Base-by-base conservation (phyloP, 306 rosid species). In the Pterocarpus macrocarpus region DNA sequence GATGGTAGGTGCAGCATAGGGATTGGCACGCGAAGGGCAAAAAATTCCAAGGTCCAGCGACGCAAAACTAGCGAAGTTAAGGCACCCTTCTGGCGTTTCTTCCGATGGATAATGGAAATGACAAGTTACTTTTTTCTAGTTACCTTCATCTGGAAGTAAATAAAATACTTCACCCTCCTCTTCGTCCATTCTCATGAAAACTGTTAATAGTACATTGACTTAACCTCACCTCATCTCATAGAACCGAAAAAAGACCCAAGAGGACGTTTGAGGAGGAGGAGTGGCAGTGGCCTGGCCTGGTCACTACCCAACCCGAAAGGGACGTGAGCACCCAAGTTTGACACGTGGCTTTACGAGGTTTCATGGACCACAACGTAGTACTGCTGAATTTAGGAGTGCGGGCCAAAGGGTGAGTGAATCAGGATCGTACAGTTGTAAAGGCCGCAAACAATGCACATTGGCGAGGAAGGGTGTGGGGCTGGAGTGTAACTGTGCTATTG, bases 331-430 rank as follows among this genome's bases (percentile, higher is more conserved):
- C 82, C 86, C 80, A 83, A 8, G 6, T 22, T 8, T 44, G 64
- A 71, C 86, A 78, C 86, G 83, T 83, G 86, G 55, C 70, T 0
- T 0, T 0, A 77, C 0, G 53, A 83, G 83, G 73, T 77, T 83
- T 83, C 70, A 64, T 77, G 86, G 86, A 83, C 86, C 86, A 83
- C 86, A 83, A 83, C 83, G 39, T 71, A 64, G 86, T 71, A 77
- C 86, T 64, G 62, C 3, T 49, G 44, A 43, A 28, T 47, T 75
- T 58, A 39, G 69, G 33, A 82, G 68, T 69, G 85, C 81, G 81
- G 73, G 82, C 73, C 85, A 50, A 50, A 41, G 47, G 78, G 16
- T 5, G 7, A 58, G 32, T 47, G 81, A 68, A 75, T 49, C 41
- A 52, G 36, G 72, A 43, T 82, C 49, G 75, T 78, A 67, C 67